Conservation (phyloP, 2,329 filamentous ascomycete species). For the Huntiella savannae region DNA sequence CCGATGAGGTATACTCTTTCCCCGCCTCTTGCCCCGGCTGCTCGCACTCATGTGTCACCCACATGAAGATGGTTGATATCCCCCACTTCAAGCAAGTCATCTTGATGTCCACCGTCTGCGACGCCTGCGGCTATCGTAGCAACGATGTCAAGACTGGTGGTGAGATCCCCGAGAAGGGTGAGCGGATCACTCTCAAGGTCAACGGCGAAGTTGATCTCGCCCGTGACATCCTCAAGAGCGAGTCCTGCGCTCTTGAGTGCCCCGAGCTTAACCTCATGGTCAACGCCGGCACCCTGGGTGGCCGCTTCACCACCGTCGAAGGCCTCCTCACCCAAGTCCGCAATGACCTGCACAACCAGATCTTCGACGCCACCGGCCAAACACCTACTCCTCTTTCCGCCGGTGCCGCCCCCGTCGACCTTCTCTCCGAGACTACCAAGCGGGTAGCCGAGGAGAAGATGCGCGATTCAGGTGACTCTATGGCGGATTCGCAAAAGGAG, state of each 20-base stretch:
- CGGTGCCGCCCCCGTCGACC: slow-evolving; percentile 1
- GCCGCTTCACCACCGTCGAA: slow-evolving; percentile 92
- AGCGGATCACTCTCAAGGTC: slow-evolving; percentile 62
- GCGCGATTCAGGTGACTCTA: slow-evolving; percentile 53
- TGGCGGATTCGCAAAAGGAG: slow-evolving; percentile 41
- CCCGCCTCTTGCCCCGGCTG: slow-evolving; percentile 85
- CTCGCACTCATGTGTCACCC: slow-evolving; percentile 65
- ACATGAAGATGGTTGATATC: slow-evolving; percentile 98
- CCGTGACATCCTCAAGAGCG: slow-evolving; percentile 88
- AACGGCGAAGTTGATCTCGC: slow-evolving; percentile 53
- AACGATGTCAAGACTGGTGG: slow-evolving; percentile 98
- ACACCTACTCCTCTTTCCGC: slow-evolving; percentile 6
- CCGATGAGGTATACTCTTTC: slow-evolving; percentile 82
- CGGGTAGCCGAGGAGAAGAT: slow-evolving; percentile 39
- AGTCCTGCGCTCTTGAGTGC: slow-evolving; percentile 73
- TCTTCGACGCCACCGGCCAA: slow-evolving; percentile 48
- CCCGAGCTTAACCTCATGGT: slow-evolving; percentile 74
- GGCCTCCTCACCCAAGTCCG: slow-evolving; percentile 83
- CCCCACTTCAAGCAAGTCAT: slow-evolving; percentile 96
- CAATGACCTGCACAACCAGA: slow-evolving; percentile 70
- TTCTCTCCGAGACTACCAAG: not conserved
- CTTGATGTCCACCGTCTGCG: slow-evolving; percentile 84
- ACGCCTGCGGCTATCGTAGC: slow-evolving; percentile 78
- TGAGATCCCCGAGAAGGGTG: slow-evolving; percentile 69
- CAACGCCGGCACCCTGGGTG: slow-evolving; percentile 83